Base-by-base conservation (phyloP, 345 rosid species). In the Schrenkiella parvula region DNA sequence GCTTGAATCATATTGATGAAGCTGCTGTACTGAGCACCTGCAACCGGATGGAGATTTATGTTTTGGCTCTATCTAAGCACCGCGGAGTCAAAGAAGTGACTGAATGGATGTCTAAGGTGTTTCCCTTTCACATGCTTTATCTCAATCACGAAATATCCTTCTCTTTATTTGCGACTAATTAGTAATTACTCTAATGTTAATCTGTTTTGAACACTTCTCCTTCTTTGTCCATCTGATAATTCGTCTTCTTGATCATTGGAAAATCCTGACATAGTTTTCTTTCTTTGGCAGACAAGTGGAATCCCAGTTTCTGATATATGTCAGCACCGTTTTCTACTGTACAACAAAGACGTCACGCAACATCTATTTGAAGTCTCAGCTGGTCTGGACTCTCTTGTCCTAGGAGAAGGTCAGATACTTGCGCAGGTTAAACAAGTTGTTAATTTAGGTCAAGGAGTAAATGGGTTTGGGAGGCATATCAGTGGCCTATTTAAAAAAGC, bases 401-500 rank as follows among this genome's bases (percentile, higher is more conserved):
- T 50, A 50, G 55, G 55, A 25, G 31, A 50, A 23, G 55, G 55
- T 23, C 55, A 50, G 29, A 50, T 50, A 22, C 32, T 50, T 29
- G 14, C 55, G 12, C 55, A 50, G 55, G 55, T 50, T 5, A 50
- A 50, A 50, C 31, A 50, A 50, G 55, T 48, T n/a, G n/a, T n/a
- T n/a, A n/a, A n/a, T n/a, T n/a, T n/a, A n/a, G n/a, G n/a, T n/a
- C n/a, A n/a, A n/a, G n/a, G n/a, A n/a, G n/a, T n/a, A n/a, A n/a
- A n/a, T n/a, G 14, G 53, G 53, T 17, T 48, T 21, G 53, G 53
- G 22, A 28, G 4, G 31, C 31, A 4, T 25, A 48, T 48, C 53
- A 28, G 6, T 11, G 28, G 28, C n/a, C n/a, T 48, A 1, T 51
- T 51, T 26, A 11, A 51, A 25, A 51, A 51, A 34, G 90, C 93